Conservation (phyloP, 2,329 filamentous ascomycete species). For the Verticillium longisporum region DNA sequence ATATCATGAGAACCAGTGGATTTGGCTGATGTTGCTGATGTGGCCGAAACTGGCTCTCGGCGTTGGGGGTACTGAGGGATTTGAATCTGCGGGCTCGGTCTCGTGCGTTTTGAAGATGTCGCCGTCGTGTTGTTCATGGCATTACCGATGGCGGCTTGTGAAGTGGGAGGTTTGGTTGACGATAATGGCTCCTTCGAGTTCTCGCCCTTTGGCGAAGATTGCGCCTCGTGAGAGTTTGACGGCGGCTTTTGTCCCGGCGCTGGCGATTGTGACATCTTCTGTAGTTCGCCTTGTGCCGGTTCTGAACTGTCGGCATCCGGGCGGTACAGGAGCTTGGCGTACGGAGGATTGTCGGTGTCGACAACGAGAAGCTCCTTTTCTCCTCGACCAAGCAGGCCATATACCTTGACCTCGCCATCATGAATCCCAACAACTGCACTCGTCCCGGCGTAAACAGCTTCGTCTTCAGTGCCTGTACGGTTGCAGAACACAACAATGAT, state of each 20-base stretch:
- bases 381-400: constrained; percentile 62
- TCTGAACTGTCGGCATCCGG: not conserved
- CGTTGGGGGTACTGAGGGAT: not conserved
- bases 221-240: not conserved
- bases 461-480: constrained; percentile 58
- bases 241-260: not conserved
- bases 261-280: not conserved
- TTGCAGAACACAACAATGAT: constrained; percentile 67
- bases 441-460: constrained; percentile 65
- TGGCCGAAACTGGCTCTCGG: not conserved
- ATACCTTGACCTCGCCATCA: constrained; percentile 59
- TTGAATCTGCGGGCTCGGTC: not conserved
- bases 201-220: constrained; percentile 14
- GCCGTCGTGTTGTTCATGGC: not conserved
- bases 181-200: not conserved
- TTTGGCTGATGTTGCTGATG: not conserved
- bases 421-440: constrained; percentile 64
- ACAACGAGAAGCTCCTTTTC: constrained; percentile 63
- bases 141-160: not conserved
- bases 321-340: constrained; percentile 30
- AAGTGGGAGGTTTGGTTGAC: not conserved
- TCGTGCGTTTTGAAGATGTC: not conserved
- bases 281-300: not conserved
- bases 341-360: constrained; percentile 45
- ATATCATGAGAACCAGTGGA: constrained; percentile 8